phyloP scores from a whole-genome alignment of 192 early-diverging fungal species.

The Lobosporangium transversale region DNA sequence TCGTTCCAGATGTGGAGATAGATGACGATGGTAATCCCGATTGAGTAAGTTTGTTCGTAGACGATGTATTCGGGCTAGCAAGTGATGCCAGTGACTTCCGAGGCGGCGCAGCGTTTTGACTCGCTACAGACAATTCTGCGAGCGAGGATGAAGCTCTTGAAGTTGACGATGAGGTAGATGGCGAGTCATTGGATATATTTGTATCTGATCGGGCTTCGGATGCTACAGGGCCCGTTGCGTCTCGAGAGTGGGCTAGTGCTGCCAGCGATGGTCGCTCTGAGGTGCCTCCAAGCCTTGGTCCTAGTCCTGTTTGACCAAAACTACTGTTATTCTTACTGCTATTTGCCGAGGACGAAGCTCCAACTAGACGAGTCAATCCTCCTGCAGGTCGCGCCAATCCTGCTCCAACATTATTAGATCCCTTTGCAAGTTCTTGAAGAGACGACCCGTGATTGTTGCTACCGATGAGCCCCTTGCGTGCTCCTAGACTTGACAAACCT shows the following conservation, averaged over 20 bases:
- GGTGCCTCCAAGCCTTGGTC: too few species aligned
- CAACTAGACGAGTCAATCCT: slow-evolving; percentile 8
- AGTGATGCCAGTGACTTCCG: slow-evolving; percentile 8
- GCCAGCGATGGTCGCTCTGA: not conserved
- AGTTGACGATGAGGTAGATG: slow-evolving; percentile 12
- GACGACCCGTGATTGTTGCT: not conserved
- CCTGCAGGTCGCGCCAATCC: slow-evolving; percentile 1
- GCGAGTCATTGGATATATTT: not conserved
- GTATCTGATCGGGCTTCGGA: not conserved
- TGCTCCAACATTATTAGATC: not conserved
- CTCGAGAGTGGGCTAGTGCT: not conserved
- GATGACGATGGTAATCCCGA: too few species aligned
- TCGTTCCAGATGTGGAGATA: not conserved
- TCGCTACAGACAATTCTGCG: slow-evolving; percentile 3
- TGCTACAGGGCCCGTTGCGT: not conserved
- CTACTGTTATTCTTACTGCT: not conserved
- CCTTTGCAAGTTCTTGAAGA: slow-evolving; percentile 14
- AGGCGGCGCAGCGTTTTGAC: not conserved
- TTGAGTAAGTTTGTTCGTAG: not conserved
- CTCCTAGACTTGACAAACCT: not conserved
- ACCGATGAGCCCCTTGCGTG: not conserved
- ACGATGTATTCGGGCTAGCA: slow-evolving; percentile 5
- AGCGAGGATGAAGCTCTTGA: too few species aligned
- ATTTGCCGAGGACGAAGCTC: not conserved
- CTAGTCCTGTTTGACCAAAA: too few species aligned